Percentiles rank a stretch among this genome's conserved stretches.
phyloP scores from a whole-genome alignment of 2,329 filamentous ascomycete genomes.

The Knufia fluminis region DNA sequence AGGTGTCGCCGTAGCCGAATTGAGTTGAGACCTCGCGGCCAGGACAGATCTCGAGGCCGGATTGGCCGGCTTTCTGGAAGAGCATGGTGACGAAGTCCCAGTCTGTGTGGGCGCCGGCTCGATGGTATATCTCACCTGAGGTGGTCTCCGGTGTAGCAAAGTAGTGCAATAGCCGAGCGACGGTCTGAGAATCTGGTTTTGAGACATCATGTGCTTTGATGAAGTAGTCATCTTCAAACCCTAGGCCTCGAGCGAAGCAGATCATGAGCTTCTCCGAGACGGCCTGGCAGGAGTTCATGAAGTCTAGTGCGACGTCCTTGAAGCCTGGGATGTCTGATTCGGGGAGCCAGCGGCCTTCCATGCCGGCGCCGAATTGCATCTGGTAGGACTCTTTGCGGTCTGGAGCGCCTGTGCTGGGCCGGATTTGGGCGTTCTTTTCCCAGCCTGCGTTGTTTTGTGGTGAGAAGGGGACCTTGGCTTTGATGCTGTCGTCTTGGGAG shows the following conservation, averaged over 20 bases:
- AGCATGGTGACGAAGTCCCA: constrained; percentile 56
- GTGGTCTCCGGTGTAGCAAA: constrained; percentile 34
- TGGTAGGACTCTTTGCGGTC: constrained; percentile 57
- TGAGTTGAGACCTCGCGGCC: constrained; percentile 52
- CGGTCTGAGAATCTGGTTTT: constrained; percentile 45
- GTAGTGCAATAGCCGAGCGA: constrained; percentile 50
- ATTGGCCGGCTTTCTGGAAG: constrained; percentile 54
- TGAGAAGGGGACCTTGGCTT: constrained; percentile 47
- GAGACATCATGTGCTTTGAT: constrained; percentile 44
- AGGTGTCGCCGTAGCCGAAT: constrained; percentile 50
- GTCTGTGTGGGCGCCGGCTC: constrained; percentile 55
- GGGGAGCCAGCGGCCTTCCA: constrained; percentile 48
- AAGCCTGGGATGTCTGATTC: constrained; percentile 46
- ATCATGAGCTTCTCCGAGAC: constrained; percentile 50
- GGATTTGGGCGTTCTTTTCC: constrained; percentile 51
- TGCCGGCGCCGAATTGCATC: constrained; percentile 50
- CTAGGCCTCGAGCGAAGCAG: constrained; percentile 50
- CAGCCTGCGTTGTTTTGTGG: constrained; percentile 48
- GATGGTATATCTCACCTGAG: constrained; percentile 39
- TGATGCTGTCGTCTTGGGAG: constrained; percentile 41
- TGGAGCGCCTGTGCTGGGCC: constrained; percentile 49
- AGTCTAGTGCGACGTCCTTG: constrained; percentile 34
- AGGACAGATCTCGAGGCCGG: constrained; percentile 55
- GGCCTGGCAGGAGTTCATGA: constrained; percentile 47
- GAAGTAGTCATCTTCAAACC: constrained; percentile 50